Conservation (phyloP, 208 protist genomes). For the Trypanosoma caninum region DNA sequence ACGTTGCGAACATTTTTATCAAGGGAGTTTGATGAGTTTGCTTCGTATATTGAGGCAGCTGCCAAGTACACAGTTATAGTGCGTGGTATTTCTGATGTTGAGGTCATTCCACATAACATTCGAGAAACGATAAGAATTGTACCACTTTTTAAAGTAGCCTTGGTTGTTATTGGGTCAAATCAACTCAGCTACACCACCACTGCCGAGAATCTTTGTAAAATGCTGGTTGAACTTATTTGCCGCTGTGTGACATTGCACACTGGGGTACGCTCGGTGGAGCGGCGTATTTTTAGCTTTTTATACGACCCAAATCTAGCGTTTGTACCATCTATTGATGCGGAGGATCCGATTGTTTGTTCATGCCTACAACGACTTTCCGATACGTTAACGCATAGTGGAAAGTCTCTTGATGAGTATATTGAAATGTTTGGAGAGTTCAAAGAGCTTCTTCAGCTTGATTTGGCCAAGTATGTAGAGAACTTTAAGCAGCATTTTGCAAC, state of each 20-base stretch:
- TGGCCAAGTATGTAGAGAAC: constrained; percentile 59
- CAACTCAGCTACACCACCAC: constrained; percentile 47
- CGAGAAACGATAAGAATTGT: constrained; percentile 30
- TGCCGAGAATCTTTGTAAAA: constrained; percentile 52
- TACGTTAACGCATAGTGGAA: constrained; percentile 46
- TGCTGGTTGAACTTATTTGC: constrained; percentile 65
- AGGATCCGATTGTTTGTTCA: constrained; percentile 50
- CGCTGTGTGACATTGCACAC: constrained; percentile 67
- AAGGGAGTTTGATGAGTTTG: constrained; percentile 65
- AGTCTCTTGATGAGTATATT: constrained; percentile 70
- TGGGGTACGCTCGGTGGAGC: constrained; percentile 90
- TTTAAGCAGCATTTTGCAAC: constrained; percentile 70
- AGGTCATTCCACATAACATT: constrained; percentile 35
- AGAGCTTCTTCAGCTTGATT: constrained; percentile 75
- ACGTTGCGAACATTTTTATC: constrained; percentile 68
- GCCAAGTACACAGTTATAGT: constrained; percentile 60
- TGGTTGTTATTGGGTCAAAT: constrained; percentile 30
- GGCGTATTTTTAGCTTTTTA: constrained; percentile 86
- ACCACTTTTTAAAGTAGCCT: constrained; percentile 57
- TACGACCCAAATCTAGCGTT: constrained; percentile 82
- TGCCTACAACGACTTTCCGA: constrained; percentile 51
- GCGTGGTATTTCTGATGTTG: constrained; percentile 47
- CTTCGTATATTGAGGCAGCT: constrained; percentile 76
- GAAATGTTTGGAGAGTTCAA: constrained; percentile 60
- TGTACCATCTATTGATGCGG: constrained; percentile 42